These are phyloP conservation scores for Bryoerythrophyllum caledonicum DNA, from an alignment of 225 moss, liverwort and hornwort genomes.

Conservation along the genomic window DNA sequence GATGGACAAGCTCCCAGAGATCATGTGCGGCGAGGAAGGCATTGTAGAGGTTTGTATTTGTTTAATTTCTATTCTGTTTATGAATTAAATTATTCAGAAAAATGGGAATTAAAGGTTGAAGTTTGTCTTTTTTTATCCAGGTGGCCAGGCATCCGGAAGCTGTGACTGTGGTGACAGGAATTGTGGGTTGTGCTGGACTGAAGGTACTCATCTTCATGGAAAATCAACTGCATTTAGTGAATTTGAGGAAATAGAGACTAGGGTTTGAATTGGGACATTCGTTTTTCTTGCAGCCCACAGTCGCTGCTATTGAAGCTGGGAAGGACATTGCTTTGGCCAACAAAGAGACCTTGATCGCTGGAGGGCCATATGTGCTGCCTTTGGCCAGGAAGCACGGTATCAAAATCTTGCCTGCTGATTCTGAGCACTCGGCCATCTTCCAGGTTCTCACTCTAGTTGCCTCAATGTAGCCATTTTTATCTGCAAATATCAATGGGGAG, in stretches of 20 bases:
- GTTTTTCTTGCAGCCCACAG: constrained; percentile 69
- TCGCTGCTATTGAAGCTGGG: constrained; percentile 94
- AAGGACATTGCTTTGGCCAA: constrained; percentile 97
- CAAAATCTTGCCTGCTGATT: constrained; percentile 93
- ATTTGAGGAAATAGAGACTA: not conserved
- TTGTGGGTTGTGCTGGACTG: constrained; percentile 93
- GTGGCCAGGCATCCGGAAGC: constrained; percentile 96
- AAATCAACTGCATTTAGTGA: not conserved
- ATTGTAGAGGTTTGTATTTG: constrained; percentile 55
- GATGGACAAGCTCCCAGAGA: constrained; percentile 82
- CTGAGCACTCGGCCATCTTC: constrained; percentile 98
- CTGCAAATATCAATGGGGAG: not conserved
- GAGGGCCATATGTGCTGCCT: constrained; percentile 95
- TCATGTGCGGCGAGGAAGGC: constrained; percentile 86
- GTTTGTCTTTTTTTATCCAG: constrained; percentile 25
- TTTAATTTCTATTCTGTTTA: not conserved
- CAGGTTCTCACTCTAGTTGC: constrained; percentile 47
- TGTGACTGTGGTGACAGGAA: constrained; percentile 90
- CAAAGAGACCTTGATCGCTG: constrained; percentile 96
- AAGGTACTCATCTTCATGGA: constrained; percentile 46
- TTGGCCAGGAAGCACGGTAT: constrained; percentile 88
- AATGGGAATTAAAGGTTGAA: not conserved
- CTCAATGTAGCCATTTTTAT: not conserved
- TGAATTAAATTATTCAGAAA: too few species aligned
- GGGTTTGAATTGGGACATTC: not conserved